phyloP scores from a whole-genome alignment of 225 moss, liverwort and hornwort species.

The Physcomitrium patens region DNA sequence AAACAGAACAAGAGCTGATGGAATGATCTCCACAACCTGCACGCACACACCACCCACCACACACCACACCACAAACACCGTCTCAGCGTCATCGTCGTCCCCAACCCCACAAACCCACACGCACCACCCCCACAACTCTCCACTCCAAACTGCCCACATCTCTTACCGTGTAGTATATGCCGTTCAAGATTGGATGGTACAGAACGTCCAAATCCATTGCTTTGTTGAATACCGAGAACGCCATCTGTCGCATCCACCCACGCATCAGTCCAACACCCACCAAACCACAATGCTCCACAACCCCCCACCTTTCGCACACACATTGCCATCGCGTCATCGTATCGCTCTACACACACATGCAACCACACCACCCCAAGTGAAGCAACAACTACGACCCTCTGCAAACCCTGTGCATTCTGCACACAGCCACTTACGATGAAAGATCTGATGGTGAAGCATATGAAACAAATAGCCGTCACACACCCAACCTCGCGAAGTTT shows the following conservation, averaged over 20 bases:
- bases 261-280: conserved; percentile 3
- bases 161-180: conserved; percentile 92
- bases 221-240: conserved; percentile 88
- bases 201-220: conserved; percentile 95
- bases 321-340: background rate
- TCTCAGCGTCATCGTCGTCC: background rate
- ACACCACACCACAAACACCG: background rate
- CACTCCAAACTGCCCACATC: background rate
- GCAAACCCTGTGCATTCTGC: background rate
- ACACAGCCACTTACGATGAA: conserved; percentile 72
- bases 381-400: background rate
- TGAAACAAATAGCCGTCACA: conserved; percentile 97
- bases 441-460: conserved; percentile 94
- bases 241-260: conserved; percentile 68
- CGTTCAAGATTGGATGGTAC: conserved; percentile 90
- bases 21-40: conserved; percentile 96
- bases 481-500: conserved; percentile 96
- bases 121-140: background rate
- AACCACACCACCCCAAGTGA: background rate
- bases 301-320: background rate
- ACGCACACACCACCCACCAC: conserved; percentile 10
- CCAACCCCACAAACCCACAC: background rate
- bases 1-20: conserved; percentile 91
- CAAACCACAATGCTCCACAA: background rate
- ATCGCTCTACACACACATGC: background rate